Evolutionary conservation across 768 basidiomycete species (phyloP), one percentile per base, ranked within the genome.

Genomic region (Lepiota brunneoincarnata): DNA sequence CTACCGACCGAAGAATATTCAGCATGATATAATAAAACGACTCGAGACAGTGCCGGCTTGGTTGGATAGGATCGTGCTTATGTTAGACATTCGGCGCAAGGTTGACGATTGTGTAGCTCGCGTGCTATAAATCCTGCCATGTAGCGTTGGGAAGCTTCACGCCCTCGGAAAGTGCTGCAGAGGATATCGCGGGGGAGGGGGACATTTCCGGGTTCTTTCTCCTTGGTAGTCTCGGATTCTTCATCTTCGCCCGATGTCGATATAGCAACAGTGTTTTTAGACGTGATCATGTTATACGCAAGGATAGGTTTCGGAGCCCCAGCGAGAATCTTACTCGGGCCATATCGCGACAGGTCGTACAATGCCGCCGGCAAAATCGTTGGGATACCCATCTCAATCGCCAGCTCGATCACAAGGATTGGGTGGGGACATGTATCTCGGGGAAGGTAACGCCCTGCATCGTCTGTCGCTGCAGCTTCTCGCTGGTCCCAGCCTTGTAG

Each of bases 1-100:
- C 83, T 40, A 90, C 78, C 18, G 83, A 78, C 52, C 88, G 82
- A 38, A 89, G 69, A 26, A 86, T 71, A 65, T 90, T 89, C 54
- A 90, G 78, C 73, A 80, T 81, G 70, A 91, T 82, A 65, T 83
- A 87, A 68, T 89, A 86, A 68, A 87, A 87, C 12, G 87, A 85
- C 48, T 89, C 85, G 54, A 72, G 70, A 67, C 89, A 91, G 47
- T 67, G 60, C 28, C 71, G 53, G 50, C 72, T 70, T 1, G 70
- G 66, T 11, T 62, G 36, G 6, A 70, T 73, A 48, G 70, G 58
- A 14, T 74, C 63, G 20, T 64, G 36, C 43, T 61, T 63, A 65
- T 81, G 73, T n/a, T 3, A 69, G 61, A 63, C 87, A 90, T 10
- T 74, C 70, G 0, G 65, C 54, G 4, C 85, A 76, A 0, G 82